Evolutionary conservation across 2,329 filamentous ascomycete species (phyloP).

Genomic region (Claviceps paspali): DNA sequence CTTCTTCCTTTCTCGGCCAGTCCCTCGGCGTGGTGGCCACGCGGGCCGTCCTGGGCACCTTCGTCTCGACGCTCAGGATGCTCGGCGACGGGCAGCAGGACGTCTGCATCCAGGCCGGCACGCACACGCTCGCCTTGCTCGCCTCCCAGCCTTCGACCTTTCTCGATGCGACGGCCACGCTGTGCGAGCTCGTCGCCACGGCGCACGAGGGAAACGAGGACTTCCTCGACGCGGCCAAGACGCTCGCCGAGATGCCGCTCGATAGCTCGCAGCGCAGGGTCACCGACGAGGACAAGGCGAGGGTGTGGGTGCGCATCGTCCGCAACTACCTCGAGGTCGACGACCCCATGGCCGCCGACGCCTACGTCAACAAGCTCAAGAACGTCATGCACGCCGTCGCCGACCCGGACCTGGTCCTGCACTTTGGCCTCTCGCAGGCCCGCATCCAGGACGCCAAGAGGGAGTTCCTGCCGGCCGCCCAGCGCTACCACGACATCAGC

Average conservation of each 20-base stretch:
- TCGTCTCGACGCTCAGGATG: constrained; percentile 46
- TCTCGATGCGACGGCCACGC: constrained; percentile 66
- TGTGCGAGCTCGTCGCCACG: constrained; percentile 69
- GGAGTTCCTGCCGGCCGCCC: constrained; percentile 74
- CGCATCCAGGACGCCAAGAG: constrained; percentile 85
- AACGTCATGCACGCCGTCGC: constrained; percentile 70
- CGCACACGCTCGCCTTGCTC: constrained; percentile 55
- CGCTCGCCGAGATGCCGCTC: constrained; percentile 70
- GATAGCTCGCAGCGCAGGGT: constrained; percentile 80
- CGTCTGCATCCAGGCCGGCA: constrained; percentile 60
- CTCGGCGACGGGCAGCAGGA: constrained; percentile 47
- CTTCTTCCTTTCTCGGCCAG: constrained; percentile 51
- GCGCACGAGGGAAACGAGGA: constrained; percentile 75
- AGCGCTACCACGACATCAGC: constrained; percentile 79
- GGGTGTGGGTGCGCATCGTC: constrained; percentile 85
- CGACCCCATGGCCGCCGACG: constrained; percentile 71
- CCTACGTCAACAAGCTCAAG: constrained; percentile 88
- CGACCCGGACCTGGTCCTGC: constrained; percentile 59
- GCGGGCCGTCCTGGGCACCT: constrained; percentile 51
- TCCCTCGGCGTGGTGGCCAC: constrained; percentile 62
- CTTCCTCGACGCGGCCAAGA: constrained; percentile 60
- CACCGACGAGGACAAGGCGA: constrained; percentile 65
- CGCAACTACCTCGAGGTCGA: constrained; percentile 89
- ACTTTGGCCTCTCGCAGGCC: constrained; percentile 84
- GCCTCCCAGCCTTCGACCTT: constrained; percentile 48